These are phyloP conservation scores for Hyaloscypha finlandica DNA, from an alignment of 495 filamentous ascomycete genomes.

Conservation along the genomic window DNA sequence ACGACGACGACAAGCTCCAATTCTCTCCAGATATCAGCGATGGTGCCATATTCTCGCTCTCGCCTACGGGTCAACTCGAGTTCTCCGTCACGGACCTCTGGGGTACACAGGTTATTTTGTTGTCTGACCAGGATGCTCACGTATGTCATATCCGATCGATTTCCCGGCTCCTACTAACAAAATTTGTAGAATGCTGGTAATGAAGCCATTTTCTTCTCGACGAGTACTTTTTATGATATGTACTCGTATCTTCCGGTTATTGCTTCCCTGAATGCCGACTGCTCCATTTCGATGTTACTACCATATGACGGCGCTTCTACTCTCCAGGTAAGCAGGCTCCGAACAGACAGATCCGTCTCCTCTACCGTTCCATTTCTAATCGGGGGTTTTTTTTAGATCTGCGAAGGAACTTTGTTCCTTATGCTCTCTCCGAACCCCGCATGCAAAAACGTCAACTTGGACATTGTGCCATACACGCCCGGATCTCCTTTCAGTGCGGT, in stretches of 20 bases:
- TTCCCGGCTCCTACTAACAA: neutral
- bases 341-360: neutral
- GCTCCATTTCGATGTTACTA: neutral
- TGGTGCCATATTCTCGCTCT: neutral
- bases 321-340: neutral
- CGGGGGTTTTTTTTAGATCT: neutral
- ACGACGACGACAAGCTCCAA: constrained; percentile 1
- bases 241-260: constrained; percentile 4
- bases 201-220: constrained; percentile 9
- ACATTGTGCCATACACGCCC: neutral
- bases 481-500: neutral
- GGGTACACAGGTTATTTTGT: neutral
- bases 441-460: neutral
- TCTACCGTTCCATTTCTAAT: neutral
- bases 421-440: neutral
- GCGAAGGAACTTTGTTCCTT: constrained; percentile 1
- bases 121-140: constrained; percentile 6
- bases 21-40: neutral
- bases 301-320: constrained; percentile 7
- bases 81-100: constrained; percentile 6
- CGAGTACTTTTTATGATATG: neutral
- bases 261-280: constrained; percentile 1
- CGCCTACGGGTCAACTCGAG: constrained; percentile 5
- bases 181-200: constrained; percentile 2
- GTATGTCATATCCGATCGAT: neutral